Conservation (phyloP, 164 flowering plant genomes). For the Umbilicus rupestris region DNA sequence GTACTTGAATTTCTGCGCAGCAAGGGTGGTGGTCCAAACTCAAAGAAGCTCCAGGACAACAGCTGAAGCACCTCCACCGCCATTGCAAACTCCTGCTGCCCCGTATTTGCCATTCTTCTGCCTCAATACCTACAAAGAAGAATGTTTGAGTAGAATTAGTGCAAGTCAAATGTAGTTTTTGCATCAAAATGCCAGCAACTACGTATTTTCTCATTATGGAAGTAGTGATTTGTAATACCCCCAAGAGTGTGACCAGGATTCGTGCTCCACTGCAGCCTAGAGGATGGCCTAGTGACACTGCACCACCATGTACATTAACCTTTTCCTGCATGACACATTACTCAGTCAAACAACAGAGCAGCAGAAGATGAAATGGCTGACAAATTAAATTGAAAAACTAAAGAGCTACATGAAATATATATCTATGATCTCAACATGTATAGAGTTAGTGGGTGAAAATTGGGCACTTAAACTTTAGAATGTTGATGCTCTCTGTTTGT, state of each 20-base stretch:
- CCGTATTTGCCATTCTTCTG: constrained; percentile 52
- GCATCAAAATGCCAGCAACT: no score
- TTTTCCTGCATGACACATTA: constrained; percentile 39
- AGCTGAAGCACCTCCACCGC: no score
- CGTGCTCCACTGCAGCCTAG: constrained; percentile 98
- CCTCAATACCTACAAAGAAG: constrained; percentile 33
- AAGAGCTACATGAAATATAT: background rate
- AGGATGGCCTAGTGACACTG: constrained; percentile 94
- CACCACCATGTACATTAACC: constrained; percentile 92
- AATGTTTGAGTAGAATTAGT: background rate
- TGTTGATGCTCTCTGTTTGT: background rate
- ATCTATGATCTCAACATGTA: background rate
- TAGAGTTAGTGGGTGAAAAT: background rate
- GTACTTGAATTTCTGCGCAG: no score
- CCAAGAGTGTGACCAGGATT: constrained; percentile 72
- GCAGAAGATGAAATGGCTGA: background rate
- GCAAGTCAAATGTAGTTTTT: background rate
- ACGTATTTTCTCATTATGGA: no score
- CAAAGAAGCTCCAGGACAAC: no score
- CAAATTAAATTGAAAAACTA: background rate
- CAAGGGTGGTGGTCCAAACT: no score
- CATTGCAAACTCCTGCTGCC: constrained; percentile 59
- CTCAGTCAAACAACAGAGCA: background rate
- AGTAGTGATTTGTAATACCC: constrained; percentile 31
- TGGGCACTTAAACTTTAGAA: background rate